phyloP scores from a whole-genome alignment of 2,329 filamentous ascomycete genomes.

The Neopestalotiopsis clavispora region DNA sequence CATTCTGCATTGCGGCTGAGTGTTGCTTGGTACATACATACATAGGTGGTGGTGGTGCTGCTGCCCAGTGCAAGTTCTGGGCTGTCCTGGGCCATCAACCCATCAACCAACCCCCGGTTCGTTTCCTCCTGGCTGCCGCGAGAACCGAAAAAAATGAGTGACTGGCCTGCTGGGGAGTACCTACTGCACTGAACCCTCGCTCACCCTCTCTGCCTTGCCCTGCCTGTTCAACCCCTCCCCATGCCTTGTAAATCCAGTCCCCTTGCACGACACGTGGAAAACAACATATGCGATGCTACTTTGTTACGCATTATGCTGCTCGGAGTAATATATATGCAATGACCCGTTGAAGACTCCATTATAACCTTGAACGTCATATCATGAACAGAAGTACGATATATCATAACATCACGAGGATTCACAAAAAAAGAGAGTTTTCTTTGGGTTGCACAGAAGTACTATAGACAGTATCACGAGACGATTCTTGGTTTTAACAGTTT shows the following conservation, averaged over 20 bases:
- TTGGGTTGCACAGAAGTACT: too few species aligned
- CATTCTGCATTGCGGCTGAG: background rate
- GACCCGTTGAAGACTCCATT: background rate
- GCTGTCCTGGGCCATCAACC: too few species aligned
- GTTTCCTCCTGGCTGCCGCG: background rate
- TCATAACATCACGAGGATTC: too few species aligned
- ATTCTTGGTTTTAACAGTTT: too few species aligned
- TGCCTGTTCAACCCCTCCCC: background rate
- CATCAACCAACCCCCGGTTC: background rate
- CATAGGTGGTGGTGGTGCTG: background rate
- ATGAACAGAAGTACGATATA: too few species aligned
- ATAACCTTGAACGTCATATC: too few species aligned
- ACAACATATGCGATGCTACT: background rate
- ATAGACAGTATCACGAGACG: too few species aligned
- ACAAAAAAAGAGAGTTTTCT: too few species aligned
- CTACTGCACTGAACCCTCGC: too few species aligned
- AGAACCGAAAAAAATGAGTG: background rate
- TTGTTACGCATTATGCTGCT: background rate
- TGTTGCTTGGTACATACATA: background rate
- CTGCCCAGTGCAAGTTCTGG: background rate
- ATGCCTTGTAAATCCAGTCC: background rate
- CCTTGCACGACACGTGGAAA: conserved; percentile 1
- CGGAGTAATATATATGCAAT: background rate
- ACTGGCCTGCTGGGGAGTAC: too few species aligned
- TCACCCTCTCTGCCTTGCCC: too few species aligned